phyloP scores from a whole-genome alignment of 2,329 filamentous ascomycete genomes.

The Anisogramma anomala region DNA sequence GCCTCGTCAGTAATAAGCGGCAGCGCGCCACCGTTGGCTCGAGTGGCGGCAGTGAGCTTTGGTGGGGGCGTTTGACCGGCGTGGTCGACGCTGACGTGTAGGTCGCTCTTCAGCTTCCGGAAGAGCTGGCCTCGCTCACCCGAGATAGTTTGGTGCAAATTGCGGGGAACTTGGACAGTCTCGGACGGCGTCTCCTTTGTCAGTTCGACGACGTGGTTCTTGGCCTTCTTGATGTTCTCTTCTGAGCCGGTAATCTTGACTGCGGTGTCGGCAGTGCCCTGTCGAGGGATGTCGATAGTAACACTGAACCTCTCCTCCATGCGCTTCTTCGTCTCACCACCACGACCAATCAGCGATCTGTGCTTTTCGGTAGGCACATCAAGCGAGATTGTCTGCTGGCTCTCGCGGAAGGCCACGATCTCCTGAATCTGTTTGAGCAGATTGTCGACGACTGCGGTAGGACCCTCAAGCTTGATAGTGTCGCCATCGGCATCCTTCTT shows the following conservation, averaged over 20 bases:
- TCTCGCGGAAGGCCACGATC: slow-evolving; percentile 74
- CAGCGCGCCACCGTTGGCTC: slow-evolving; percentile 50
- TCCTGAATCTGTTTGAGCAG: slow-evolving; percentile 72
- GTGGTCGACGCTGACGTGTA: slow-evolving; percentile 85
- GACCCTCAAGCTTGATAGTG: slow-evolving; percentile 79
- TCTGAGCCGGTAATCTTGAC: slow-evolving; percentile 77
- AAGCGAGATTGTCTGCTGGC: slow-evolving; percentile 63
- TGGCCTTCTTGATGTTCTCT: slow-evolving; percentile 70
- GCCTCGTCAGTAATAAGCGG: slow-evolving; percentile 85
- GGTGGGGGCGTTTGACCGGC: slow-evolving; percentile 65
- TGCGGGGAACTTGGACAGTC: slow-evolving; percentile 71
- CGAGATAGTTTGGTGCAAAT: slow-evolving; percentile 71
- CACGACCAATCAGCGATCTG: slow-evolving; percentile 78
- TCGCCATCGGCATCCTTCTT: slow-evolving; percentile 74
- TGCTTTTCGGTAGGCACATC: slow-evolving; percentile 88
- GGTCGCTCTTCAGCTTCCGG: slow-evolving; percentile 74
- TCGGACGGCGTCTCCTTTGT: slow-evolving; percentile 82
- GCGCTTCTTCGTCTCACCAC: slow-evolving; percentile 73
- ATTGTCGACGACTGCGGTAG: slow-evolving; percentile 73
- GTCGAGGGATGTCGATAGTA: slow-evolving; percentile 79
- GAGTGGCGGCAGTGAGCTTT: slow-evolving; percentile 47
- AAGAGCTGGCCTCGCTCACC: slow-evolving; percentile 82
- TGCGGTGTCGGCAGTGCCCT: slow-evolving; percentile 71
- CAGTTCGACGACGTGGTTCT: slow-evolving; percentile 67
- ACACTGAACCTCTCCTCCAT: slow-evolving; percentile 81